Evolutionary conservation across 2,329 filamentous ascomycete species (phyloP), one percentile per base, ranked within the genome.

Genomic region (Didymella keratinophila): DNA sequence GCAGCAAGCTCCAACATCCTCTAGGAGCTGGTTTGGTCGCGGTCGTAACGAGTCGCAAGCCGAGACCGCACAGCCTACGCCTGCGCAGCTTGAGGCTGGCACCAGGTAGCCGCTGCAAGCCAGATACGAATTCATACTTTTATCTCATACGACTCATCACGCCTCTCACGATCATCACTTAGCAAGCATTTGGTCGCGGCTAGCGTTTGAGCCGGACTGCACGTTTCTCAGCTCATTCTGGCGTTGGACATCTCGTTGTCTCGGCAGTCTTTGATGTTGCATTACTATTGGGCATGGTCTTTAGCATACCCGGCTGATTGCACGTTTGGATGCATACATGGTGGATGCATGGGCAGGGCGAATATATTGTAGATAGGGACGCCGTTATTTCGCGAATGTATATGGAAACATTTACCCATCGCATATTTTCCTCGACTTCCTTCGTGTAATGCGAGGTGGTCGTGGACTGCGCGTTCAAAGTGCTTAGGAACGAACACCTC

Each of bases 21-120:
- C 68, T 9, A 69, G 55, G 12, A 69, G 54, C 52, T 74, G 70
- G 70, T 71, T 75, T 39, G 64, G 69, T 12, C 69, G 73, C 45
- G 52, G 63, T 27, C 62, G 60, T 42, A 61, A 58, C 37, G 60
- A 60, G 50, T 61, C 59, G n/a, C 63, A 69, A 25, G 56, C 52
- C 27, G 39, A 49, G 16, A 58, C 58, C 3, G 42, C 66, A 10
- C 68, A 71, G 39, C 67, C 71, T 25, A 76, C 74, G 3, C 74
- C 74, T n/a, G 63, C 61, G 39, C 74, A 77, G 61, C 74, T 77
- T 42, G 74, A 77, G 60, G 73, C 74, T 46, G 74, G 72, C 39
- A 72, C 67, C 49, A 69, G 73, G 66, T 75, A 58, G 50, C 45
- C 41, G 51, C 7, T 45, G 51, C 30, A 45, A 54, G 46, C 21